Evolutionary conservation across 2,329 filamentous ascomycete species (phyloP).

Genomic region (Dryadomyces quercus-mongolicae): DNA sequence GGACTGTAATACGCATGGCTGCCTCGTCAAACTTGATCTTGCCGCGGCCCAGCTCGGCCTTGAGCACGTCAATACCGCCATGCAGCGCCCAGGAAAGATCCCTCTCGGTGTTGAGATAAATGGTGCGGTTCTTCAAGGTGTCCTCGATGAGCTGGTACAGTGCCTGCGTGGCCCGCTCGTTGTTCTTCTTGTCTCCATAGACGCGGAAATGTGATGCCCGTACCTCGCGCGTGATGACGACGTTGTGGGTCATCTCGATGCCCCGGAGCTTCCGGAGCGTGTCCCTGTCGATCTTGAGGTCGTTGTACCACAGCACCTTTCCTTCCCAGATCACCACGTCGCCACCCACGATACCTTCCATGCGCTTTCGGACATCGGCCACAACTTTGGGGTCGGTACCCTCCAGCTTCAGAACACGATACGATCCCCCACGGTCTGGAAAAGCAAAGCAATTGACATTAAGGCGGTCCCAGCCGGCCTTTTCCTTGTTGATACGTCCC

Average conservation of each 20-base stretch:
- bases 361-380: constrained; percentile 17
- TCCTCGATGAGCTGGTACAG: constrained; percentile 10
- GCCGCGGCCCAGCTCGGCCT: neutral
- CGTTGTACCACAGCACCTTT: constrained; percentile 19
- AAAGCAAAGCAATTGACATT: constrained; percentile 15
- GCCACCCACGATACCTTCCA: constrained; percentile 23
- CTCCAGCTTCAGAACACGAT: constrained; percentile 25
- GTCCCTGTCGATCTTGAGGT: neutral
- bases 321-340: constrained; percentile 15
- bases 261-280: neutral
- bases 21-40: neutral
- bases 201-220: constrained; percentile 18
- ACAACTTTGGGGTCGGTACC: constrained; percentile 19
- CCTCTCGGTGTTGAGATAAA: neutral
- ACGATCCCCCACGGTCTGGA: constrained; percentile 10
- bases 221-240: constrained; percentile 20
- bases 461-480: constrained; percentile 18
- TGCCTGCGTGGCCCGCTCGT: neutral
- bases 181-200: constrained; percentile 14
- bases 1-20: neutral
- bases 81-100: neutral
- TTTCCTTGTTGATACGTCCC: constrained; percentile 16
- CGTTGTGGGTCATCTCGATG: neutral
- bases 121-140: neutral
- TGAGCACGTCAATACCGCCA: neutral